A percentile compares a stretch with the other conserved stretches of the same genome.
phyloP scores from a whole-genome alignment of 2,329 filamentous ascomycete species.

The Apiospora malaysiana region DNA sequence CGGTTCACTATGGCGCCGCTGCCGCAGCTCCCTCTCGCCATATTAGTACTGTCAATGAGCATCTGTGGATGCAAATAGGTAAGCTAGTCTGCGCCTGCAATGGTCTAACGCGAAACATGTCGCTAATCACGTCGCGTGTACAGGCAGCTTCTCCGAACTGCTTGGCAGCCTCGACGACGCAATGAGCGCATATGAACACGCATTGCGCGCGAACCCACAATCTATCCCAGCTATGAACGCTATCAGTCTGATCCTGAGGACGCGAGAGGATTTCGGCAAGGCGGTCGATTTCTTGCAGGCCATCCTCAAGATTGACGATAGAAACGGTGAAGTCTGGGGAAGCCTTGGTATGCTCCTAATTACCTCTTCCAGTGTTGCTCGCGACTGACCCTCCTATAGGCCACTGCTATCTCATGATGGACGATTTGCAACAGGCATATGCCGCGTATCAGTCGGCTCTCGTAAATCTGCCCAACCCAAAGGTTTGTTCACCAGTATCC shows the following conservation, averaged over 20 bases:
- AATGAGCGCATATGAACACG: slow-evolving; percentile 88
- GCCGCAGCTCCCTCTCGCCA: slow-evolving; percentile 72
- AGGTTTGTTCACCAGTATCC: slow-evolving; percentile 61
- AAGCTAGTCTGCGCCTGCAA: slow-evolving; percentile 43
- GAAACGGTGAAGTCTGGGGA: slow-evolving; percentile 95
- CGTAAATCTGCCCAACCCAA: slow-evolving; percentile 90
- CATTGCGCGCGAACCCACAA: slow-evolving; percentile 83
- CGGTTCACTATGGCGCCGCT: slow-evolving; percentile 58
- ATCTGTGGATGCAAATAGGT: slow-evolving; percentile 93
- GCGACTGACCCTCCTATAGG: slow-evolving; percentile 57
- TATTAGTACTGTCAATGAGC: slow-evolving; percentile 80
- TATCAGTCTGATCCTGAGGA: slow-evolving; percentile 89
- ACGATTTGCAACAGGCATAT: slow-evolving; percentile 95
- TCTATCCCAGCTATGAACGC: slow-evolving; percentile 93
- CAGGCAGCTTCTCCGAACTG: slow-evolving; percentile 85
- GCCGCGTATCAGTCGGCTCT: slow-evolving; percentile 95
- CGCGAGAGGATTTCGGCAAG: slow-evolving; percentile 90
- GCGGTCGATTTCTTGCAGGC: slow-evolving; percentile 92
- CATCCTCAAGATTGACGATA: slow-evolving; percentile 86
- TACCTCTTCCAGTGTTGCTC: not conserved
- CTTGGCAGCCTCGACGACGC: slow-evolving; percentile 89
- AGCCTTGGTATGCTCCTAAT: slow-evolving; percentile 72
- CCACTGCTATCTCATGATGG: slow-evolving; percentile 99
- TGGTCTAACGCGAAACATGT: not conserved
- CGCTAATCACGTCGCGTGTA: slow-evolving; percentile 19